These are phyloP conservation scores for Starmerella vitae DNA, from an alignment of 805 yeast genomes.

Conservation along the genomic window DNA sequence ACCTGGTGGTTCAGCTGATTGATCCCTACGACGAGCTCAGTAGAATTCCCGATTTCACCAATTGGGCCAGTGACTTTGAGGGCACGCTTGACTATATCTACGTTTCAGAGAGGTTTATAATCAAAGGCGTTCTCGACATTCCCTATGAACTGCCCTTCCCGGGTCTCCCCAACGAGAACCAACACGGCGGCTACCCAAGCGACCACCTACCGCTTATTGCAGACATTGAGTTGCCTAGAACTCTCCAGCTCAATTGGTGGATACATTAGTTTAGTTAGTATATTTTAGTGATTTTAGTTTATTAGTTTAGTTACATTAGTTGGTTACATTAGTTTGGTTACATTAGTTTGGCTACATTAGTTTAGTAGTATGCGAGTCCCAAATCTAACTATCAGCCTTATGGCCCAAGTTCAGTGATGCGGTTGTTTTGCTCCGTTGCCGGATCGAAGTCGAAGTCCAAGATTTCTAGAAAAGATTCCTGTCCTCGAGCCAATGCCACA, in stretches of 20 bases:
- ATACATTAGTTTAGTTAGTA: too few species aligned
- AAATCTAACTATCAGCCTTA: too few species aligned
- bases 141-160: slow-evolving; percentile 61
- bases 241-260: too few species aligned
- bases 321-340: too few species aligned
- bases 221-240: too few species aligned
- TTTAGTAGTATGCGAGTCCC: too few species aligned
- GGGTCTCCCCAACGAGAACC: slow-evolving; percentile 60
- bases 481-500: slow-evolving; percentile 72
- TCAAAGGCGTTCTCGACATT: slow-evolving; percentile 56
- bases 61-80: slow-evolving; percentile 88
- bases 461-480: slow-evolving; percentile 65
- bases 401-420: too few species aligned
- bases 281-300: too few species aligned
- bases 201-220: slow-evolving; percentile 83
- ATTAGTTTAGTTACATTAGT: too few species aligned
- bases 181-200: slow-evolving; percentile 61
- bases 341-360: too few species aligned
- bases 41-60: slow-evolving; percentile 70
- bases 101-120: slow-evolving; percentile 33
- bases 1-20: slow-evolving; percentile 29
- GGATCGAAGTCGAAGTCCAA: slow-evolving; percentile 53
- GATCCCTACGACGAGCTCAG: slow-evolving; percentile 39
- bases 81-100: slow-evolving; percentile 81
- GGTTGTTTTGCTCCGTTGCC: too few species aligned